A percentile compares a stretch with the other conserved stretches of the same genome.
These are phyloP conservation scores for Termitomyces sp. DNA, from an alignment of 768 basidiomycete species.

Conservation along the genomic window DNA sequence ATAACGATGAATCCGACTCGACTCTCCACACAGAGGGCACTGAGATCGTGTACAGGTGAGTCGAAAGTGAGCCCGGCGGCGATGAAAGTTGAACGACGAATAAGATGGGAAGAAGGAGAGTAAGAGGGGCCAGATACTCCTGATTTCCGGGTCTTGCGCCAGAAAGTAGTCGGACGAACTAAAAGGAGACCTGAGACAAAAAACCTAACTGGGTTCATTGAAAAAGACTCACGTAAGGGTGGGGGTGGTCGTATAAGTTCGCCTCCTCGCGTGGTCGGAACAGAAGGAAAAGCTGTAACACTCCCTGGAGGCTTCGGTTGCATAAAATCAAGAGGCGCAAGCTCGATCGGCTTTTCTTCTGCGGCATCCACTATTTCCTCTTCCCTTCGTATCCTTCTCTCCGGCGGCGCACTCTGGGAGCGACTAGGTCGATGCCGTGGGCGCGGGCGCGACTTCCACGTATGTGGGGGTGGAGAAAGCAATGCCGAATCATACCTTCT, in stretches of 20 bases:
- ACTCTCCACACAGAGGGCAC: constrained; percentile 60
- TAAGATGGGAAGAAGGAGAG: constrained; percentile 68
- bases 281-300: constrained; percentile 26
- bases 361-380: constrained; percentile 4
- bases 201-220: not conserved
- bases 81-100: constrained; percentile 76
- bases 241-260: constrained; percentile 60
- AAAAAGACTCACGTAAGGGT: constrained; percentile 51
- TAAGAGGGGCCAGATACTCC: constrained; percentile 70
- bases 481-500: constrained; percentile 30
- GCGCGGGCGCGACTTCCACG: constrained; percentile 38
- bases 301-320: constrained; percentile 24
- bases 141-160: constrained; percentile 70
- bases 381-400: constrained; percentile 20
- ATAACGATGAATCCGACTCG: constrained; percentile 45
- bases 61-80: constrained; percentile 74
- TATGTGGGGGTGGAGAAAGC: constrained; percentile 48
- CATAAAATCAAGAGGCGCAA: constrained; percentile 14
- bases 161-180: constrained; percentile 85
- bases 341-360: constrained; percentile 9
- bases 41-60: constrained; percentile 56
- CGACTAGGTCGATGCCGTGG: constrained; percentile 39
- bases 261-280: constrained; percentile 33
- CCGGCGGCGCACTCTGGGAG: constrained; percentile 48
- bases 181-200: constrained; percentile 2